Evolutionary conservation across 192 early-diverging fungal genomes (phyloP).

Genomic region (Haplosporangium gracile): DNA sequence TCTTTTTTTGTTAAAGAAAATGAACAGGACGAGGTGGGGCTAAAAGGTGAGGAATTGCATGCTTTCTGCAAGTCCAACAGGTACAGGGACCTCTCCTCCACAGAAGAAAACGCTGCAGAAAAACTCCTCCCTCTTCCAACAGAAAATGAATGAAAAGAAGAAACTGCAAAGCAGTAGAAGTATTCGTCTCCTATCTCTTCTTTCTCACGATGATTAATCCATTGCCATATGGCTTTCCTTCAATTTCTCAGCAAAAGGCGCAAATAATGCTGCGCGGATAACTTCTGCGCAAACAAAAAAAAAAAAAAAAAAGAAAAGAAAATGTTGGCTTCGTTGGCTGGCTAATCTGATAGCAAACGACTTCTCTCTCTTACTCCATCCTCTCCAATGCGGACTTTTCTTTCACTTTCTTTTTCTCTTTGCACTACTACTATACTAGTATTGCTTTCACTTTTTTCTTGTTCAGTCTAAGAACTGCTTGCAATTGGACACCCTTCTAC

Average conservation of each 20-base stretch:
- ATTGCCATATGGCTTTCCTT: too few species aligned
- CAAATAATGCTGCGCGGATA: background rate
- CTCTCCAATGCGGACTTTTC: constrained; percentile 2
- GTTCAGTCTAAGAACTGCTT: background rate
- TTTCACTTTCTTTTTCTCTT: background rate
- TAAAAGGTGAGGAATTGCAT: background rate
- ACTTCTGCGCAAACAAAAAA: background rate
- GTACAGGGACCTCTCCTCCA: background rate
- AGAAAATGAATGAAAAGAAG: background rate
- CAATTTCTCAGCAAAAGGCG: background rate
- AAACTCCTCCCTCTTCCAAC: background rate
- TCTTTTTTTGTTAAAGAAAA: background rate
- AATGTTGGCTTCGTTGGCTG: background rate
- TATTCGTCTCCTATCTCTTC: background rate
- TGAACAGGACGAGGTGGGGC: background rate
- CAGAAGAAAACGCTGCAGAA: background rate
- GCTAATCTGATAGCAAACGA: background rate
- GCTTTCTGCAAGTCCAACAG: background rate
- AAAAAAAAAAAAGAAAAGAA: background rate
- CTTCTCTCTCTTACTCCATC: background rate
- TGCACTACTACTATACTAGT: background rate
- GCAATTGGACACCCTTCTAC: background rate
- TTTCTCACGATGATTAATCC: background rate
- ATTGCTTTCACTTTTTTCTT: background rate
- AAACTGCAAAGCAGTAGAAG: background rate